phyloP scores from a whole-genome alignment of 2,329 filamentous ascomycete species.

The Aureobasidium sp. region DNA sequence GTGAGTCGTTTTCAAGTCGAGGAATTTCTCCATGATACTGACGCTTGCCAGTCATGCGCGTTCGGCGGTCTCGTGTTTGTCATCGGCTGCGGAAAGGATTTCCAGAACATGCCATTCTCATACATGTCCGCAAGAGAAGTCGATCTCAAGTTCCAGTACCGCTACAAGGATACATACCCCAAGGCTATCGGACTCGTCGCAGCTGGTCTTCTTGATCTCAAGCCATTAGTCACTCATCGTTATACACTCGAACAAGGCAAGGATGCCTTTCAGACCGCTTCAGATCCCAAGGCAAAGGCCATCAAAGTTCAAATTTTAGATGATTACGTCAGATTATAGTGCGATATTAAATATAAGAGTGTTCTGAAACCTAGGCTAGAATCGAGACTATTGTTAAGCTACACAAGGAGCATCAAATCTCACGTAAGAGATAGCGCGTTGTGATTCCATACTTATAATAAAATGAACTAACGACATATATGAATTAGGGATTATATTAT shows the following conservation, averaged over 20 bases:
- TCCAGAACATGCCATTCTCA: constrained; percentile 96
- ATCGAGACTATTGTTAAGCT: too few relatives aligned
- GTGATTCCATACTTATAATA: too few relatives aligned
- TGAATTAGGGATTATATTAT: too few relatives aligned
- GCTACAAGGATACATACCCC: constrained; percentile 94
- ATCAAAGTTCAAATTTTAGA: constrained; percentile 83
- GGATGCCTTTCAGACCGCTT: constrained; percentile 82
- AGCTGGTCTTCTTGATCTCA: constrained; percentile 74
- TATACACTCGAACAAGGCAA: constrained; percentile 79
- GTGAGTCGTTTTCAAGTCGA: too few relatives aligned
- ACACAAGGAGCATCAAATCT: too few relatives aligned
- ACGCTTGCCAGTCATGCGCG: constrained; percentile 47
- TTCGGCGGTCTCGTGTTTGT: constrained; percentile 97
- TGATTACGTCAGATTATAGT: constrained; percentile 11
- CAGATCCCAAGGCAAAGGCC: constrained; percentile 80
- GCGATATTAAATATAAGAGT: too few relatives aligned
- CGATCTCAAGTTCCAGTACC: constrained; percentile 93
- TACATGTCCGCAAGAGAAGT: constrained; percentile 81
- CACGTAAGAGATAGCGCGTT: too few relatives aligned
- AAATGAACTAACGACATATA: too few relatives aligned
- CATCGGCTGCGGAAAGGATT: constrained; percentile 88
- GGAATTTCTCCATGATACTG: too few relatives aligned
- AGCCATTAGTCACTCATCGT: constrained; percentile 78
- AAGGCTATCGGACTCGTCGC: constrained; percentile 81
- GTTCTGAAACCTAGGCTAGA: too few relatives aligned